Conservation (phyloP, 768 basidiomycete genomes). For the Pulveroboletus sp. region DNA sequence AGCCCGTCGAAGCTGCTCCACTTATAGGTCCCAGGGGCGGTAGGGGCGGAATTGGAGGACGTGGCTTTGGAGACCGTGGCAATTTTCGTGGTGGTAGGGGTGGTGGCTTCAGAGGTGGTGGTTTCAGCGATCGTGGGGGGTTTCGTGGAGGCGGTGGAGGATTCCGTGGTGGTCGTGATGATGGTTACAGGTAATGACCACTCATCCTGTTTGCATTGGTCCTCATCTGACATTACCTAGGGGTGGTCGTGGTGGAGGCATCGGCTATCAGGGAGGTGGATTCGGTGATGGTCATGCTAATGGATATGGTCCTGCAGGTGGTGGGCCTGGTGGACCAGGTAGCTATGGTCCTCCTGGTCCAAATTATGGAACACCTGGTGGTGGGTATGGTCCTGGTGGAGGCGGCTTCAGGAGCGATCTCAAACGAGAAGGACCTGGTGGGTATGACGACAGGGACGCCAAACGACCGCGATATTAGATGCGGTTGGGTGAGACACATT, state of each 20-base stretch:
- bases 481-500: slow-evolving; percentile 35
- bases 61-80: slow-evolving; percentile 34
- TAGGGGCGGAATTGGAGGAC: slow-evolving; percentile 46
- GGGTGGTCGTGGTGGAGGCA: slow-evolving; percentile 69
- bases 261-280: slow-evolving; percentile 65
- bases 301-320: slow-evolving; percentile 54
- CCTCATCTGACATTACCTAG: slow-evolving; percentile 30
- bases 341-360: slow-evolving; percentile 38
- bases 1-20: slow-evolving; percentile 53
- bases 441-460: slow-evolving; percentile 77
- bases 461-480: slow-evolving; percentile 81
- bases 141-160: slow-evolving; percentile 38
- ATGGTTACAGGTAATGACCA: slow-evolving; percentile 49
- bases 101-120: slow-evolving; percentile 46
- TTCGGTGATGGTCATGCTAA: slow-evolving; percentile 52
- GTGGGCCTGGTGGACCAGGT: slow-evolving; percentile 40
- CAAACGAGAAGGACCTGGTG: slow-evolving; percentile 72
- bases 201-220: background rate
- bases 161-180: slow-evolving; percentile 38
- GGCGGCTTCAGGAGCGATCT: slow-evolving; percentile 69
- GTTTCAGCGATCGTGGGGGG: slow-evolving; percentile 41
- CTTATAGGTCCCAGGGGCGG: slow-evolving; percentile 28
- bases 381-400: slow-evolving; percentile 43
- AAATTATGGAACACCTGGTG: slow-evolving; percentile 46
- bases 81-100: slow-evolving; percentile 42